Percentiles rank a stretch among this genome's conserved stretches.
Evolutionary conservation across 768 basidiomycete species (phyloP).

Genomic region (Cystofilobasidium ferigula): DNA sequence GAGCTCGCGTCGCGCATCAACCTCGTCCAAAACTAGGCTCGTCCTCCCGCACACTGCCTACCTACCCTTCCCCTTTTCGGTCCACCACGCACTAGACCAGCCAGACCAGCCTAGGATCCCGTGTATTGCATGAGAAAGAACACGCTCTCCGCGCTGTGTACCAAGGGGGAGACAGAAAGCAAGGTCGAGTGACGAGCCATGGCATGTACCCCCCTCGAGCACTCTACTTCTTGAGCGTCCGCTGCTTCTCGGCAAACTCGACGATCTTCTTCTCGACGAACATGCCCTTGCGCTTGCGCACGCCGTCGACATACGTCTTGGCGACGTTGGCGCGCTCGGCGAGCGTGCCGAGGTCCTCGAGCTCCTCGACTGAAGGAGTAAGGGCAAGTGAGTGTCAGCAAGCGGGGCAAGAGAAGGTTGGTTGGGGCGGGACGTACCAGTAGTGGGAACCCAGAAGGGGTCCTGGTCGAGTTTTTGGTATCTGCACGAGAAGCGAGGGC

Average conservation of each 20-base stretch:
- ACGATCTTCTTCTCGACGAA: slow-evolving; percentile 92
- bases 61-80: neutral
- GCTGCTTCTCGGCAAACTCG: slow-evolving; percentile 91
- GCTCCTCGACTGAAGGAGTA: slow-evolving; percentile 57
- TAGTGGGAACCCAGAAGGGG: slow-evolving; percentile 33
- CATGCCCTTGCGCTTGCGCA: slow-evolving; percentile 85
- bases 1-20: slow-evolving; percentile 82
- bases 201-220: neutral
- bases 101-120: too few species aligned
- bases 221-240: slow-evolving; percentile 51
- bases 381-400: neutral
- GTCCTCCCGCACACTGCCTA: neutral
- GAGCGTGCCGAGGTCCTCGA: slow-evolving; percentile 94
- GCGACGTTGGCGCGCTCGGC: slow-evolving; percentile 88
- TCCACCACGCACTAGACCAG: neutral
- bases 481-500: slow-evolving; percentile 38
- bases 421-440: slow-evolving; percentile 18
- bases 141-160: too few species aligned
- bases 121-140: too few species aligned
- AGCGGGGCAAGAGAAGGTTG: neutral
- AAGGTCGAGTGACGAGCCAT: too few species aligned
- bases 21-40: slow-evolving; percentile 42
- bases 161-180: too few species aligned
- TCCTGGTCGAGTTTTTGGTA: slow-evolving; percentile 79
- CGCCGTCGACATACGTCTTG: slow-evolving; percentile 78